phyloP scores from a whole-genome alignment of 805 yeast species.

The Monosporozyma yasuniensis region DNA sequence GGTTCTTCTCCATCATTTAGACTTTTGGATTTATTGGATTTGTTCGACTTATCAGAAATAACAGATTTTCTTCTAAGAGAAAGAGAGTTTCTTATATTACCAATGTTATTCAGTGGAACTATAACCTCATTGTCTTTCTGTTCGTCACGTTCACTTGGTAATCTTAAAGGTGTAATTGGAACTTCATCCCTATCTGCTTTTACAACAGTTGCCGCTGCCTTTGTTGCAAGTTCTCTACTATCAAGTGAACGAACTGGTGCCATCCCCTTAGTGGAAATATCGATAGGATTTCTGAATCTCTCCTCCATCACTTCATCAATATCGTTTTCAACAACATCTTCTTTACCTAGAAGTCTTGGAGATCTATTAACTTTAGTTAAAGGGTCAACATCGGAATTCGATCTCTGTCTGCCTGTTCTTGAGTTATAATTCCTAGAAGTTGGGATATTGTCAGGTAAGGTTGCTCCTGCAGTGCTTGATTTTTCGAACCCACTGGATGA shows the following conservation, averaged over 20 bases:
- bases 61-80: constrained; percentile 4
- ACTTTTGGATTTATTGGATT: neutral
- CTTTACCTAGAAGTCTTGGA: neutral
- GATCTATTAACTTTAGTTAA: neutral
- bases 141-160: neutral
- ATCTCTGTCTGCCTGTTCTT: constrained; percentile 5
- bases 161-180: neutral
- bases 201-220: constrained; percentile 4
- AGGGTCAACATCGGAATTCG: neutral
- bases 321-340: neutral
- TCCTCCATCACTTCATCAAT: neutral
- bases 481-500: neutral
- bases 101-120: neutral
- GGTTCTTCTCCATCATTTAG: neutral
- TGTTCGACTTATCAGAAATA: neutral
- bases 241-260: neutral
- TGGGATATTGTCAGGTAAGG: constrained; percentile 27
- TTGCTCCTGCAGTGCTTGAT: constrained; percentile 25
- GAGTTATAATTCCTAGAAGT: constrained; percentile 24
- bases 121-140: neutral
- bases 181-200: constrained; percentile 1
- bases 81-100: constrained; percentile 1
- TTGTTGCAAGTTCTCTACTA: constrained; percentile 1
- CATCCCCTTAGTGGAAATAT: neutral
- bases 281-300: neutral